phyloP scores from a whole-genome alignment of 441 rosid genomes.

The Gossypium davidsonii region DNA sequence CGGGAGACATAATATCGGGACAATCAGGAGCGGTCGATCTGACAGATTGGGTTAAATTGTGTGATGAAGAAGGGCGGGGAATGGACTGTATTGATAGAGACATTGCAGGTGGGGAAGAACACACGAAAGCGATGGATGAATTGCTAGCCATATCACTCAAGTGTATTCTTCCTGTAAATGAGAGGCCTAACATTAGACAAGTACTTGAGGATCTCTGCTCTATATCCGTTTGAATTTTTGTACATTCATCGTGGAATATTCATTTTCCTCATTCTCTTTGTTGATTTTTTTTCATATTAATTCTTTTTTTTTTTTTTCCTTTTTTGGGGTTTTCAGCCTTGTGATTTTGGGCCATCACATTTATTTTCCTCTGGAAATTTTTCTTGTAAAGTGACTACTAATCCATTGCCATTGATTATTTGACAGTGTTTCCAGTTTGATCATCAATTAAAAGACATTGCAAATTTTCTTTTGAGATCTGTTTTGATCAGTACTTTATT shows the following conservation, averaged over 20 bases:
- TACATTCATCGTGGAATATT: conserved; percentile 66
- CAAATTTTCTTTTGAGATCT: conserved; percentile 2
- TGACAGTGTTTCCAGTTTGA: conserved; percentile 45
- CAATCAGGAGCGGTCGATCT: conserved; percentile 92
- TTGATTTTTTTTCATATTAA: conserved; percentile 1
- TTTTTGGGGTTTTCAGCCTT: conserved; percentile 43
- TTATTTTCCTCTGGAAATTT: conserved; percentile 18
- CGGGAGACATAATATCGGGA: conserved; percentile 91
- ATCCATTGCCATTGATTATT: conserved; percentile 43
- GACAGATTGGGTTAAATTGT: conserved; percentile 77
- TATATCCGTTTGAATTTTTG: conserved; percentile 65
- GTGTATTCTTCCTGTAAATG: conserved; percentile 79
- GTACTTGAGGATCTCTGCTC: conserved; percentile 61
- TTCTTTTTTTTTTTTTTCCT: conserved; percentile 1
- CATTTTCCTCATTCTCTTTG: conserved; percentile 41
- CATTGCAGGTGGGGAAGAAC: conserved; percentile 76
- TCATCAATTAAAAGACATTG: conserved; percentile 24
- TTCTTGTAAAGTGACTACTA: conserved; percentile 51
- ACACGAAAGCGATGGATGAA: conserved; percentile 78
- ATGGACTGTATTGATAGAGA: conserved; percentile 92
- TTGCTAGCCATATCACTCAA: conserved; percentile 68
- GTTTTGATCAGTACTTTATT: neutral
- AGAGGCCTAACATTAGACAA: conserved; percentile 90
- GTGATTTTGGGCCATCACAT: conserved; percentile 36
- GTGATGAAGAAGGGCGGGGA: conserved; percentile 82